A percentile compares a stretch with the other conserved stretches of the same genome.
Evolutionary conservation across 129 eudicot genomes (phyloP).

Genomic region (Tanacetum coccineum): DNA sequence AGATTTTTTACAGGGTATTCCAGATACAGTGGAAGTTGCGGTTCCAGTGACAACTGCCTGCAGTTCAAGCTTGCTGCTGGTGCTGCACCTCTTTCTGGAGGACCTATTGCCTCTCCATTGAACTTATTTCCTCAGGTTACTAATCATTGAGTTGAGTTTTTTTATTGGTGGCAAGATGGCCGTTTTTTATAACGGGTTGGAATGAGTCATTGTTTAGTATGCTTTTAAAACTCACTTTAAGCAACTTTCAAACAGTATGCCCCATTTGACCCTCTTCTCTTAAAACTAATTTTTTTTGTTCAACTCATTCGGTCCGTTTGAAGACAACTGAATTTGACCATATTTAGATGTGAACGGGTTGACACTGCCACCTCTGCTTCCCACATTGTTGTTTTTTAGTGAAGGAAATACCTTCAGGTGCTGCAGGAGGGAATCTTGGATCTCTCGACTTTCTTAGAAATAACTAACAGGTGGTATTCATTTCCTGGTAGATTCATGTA

Average conservation of each 20-base stretch:
- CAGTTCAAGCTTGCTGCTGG: conserved; percentile 29
- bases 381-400: conserved; percentile 11
- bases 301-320: too few species aligned
- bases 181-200: too few species aligned
- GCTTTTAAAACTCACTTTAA: too few species aligned
- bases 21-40: conserved; percentile 71
- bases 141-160: neutral
- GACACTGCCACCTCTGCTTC: neutral
- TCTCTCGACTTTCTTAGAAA: conserved; percentile 92
- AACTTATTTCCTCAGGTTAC: conserved; percentile 92
- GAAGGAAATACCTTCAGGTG: conserved; percentile 64
- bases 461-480: conserved; percentile 70
- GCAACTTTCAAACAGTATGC: too few species aligned
- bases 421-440: conserved; percentile 66
- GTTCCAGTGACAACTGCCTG: conserved; percentile 57
- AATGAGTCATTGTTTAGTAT: too few species aligned
- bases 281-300: too few species aligned
- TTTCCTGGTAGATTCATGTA: conserved; percentile 12
- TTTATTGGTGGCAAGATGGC: neutral
- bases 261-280: too few species aligned
- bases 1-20: conserved; percentile 62
- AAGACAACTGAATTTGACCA: neutral
- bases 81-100: conserved; percentile 62
- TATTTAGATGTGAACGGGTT: neutral
- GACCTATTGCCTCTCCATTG: conserved; percentile 83